Evolutionary conservation across 1,284 basidiomycete species (phyloP), one percentile per base, ranked within the genome.

Genomic region (Ceratobasidium sp.): DNA sequence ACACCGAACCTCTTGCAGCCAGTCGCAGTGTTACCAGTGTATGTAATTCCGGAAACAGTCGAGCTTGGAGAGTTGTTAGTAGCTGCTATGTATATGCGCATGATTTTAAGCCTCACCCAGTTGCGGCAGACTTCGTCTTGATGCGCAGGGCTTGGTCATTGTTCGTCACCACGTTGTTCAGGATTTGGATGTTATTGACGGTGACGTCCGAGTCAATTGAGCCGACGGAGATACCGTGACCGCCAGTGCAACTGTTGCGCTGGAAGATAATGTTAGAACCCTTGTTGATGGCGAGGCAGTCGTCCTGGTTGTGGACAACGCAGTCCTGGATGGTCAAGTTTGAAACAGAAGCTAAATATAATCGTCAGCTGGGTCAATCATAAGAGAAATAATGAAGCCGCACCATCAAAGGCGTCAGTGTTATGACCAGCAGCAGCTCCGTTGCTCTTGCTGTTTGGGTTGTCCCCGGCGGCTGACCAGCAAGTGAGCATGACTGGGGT

Each of bases 281-380:
- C 24, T 77, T 76, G 53, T 77, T 79, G 46, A 79, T 71, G n/a
- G 79, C 79, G 41, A 79, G 59, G 49, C 77, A 78, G 63, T 78
- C 76, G 39, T 78, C 76, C 43, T 78, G 78, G 76, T 81, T 79
- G 74, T 73, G 74, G 39, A 66, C 63, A 14, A 31, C 65, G 24
- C 54, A 51, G 53, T 74, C 63, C 56, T 69, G 31, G 46, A 76
- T 74, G 2, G 72, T 51, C 13, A 74, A 9, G 51, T 76, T 62
- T 29, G 46, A 72, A 16, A 65, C 75, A 37, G 69, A 74, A 22
- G 74, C 71, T 69, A 19, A 6, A 34, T 22, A 24, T 5, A 29
- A 5, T 13, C 43, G 14, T 58, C 1, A 69, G 27, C 19, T 58
- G 1, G 14, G 51, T 29, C 1, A 19, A n/a, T 43, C 27, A 39